These are phyloP conservation scores for Paramecium tetraurelia DNA, from an alignment of 73 alveolate genomes.

Conservation along the genomic window DNA sequence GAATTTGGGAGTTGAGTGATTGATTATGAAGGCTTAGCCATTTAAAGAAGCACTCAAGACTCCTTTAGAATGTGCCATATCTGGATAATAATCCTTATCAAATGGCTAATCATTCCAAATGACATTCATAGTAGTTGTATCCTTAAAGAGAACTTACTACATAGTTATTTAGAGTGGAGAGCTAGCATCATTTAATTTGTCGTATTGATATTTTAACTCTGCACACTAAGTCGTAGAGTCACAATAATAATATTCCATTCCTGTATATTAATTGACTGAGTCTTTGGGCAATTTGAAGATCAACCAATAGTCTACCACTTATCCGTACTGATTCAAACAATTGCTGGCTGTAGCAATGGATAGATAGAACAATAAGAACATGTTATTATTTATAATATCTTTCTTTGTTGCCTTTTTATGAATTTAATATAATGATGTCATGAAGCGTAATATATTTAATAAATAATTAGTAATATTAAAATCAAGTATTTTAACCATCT, in stretches of 20 bases:
- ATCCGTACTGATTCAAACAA: neutral
- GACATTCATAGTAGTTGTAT: neutral
- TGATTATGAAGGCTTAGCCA: neutral
- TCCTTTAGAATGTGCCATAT: conserved; percentile 33
- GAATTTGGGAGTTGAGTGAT: neutral
- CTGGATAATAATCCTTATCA: neutral
- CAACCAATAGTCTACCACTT: neutral
- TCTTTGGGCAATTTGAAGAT: neutral
- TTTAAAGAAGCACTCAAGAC: neutral
- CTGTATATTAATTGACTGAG: neutral
- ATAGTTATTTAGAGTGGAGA: neutral
- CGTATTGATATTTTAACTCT: neutral
- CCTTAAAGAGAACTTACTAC: neutral
- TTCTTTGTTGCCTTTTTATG: neutral
- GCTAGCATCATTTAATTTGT: neutral
- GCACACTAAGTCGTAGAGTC: neutral
- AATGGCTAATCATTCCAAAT: conserved; percentile 19
- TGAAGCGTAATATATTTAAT: neutral
- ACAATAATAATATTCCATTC: conserved; percentile 23
- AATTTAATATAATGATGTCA: neutral
- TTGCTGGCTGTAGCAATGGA: neutral
- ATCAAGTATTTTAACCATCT: neutral
- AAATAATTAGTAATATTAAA: neutral
- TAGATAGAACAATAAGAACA: neutral
- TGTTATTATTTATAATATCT: neutral